These are phyloP conservation scores for Nitzschia putrida DNA, from an alignment of 108 stramenopile genomes.

Conservation along the genomic window DNA sequence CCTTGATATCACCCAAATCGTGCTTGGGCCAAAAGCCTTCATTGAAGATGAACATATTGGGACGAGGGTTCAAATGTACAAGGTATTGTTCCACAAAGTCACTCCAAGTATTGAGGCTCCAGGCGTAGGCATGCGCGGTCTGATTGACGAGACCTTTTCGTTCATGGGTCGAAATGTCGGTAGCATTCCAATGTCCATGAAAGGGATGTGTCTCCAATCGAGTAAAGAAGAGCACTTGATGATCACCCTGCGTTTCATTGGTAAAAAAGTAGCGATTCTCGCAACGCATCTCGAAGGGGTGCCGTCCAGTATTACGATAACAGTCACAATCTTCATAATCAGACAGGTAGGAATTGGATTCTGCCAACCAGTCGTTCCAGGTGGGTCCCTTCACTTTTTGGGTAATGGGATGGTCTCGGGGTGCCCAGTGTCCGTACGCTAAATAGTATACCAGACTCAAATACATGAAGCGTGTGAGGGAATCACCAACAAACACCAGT, in stretches of 20 bases:
- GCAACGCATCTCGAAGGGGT: too few species aligned
- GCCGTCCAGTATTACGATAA: constrained; percentile 16
- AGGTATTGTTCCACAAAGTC: constrained; percentile 22
- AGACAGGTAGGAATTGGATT: constrained; percentile 34
- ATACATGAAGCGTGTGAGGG: too few species aligned
- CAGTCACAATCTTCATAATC: constrained; percentile 42
- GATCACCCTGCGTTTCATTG: constrained; percentile 3
- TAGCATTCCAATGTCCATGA: constrained; percentile 10
- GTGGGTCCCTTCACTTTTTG: too few species aligned
- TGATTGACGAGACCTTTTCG: background rate
- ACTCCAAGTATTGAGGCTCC: constrained; percentile 6
- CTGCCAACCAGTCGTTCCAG: constrained; percentile 28
- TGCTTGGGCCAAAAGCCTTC: constrained; percentile 16
- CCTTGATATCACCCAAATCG: constrained; percentile 12
- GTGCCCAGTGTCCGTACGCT: too few species aligned
- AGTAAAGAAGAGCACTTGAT: constrained; percentile 16
- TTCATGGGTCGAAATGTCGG: background rate
- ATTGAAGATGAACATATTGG: constrained; percentile 25
- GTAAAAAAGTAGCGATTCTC: constrained; percentile 33
- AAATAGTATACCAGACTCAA: too few species aligned
- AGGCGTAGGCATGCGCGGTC: background rate
- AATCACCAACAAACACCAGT: too few species aligned
- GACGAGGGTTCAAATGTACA: constrained; percentile 19
- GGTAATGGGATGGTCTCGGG: too few species aligned
- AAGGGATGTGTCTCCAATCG: constrained; percentile 24